Evolutionary conservation across 108 stramenopile species (phyloP), one percentile per base, ranked within the genome.

Genomic region (Fragilariopsis cylindrus): DNA sequence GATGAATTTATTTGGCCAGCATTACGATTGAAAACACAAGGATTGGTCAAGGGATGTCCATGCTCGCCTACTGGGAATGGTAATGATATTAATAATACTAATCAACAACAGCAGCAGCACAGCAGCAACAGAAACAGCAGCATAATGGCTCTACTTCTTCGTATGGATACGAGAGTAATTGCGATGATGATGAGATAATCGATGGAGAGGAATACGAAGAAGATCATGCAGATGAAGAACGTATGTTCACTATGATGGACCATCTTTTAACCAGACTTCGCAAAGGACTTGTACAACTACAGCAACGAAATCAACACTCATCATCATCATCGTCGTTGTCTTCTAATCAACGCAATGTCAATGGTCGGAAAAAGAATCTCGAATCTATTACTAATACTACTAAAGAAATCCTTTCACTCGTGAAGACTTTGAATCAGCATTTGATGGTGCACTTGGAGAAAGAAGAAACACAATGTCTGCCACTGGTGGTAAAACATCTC

Each of bases 1-100:
- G 97, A 98, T 79, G 96, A 98, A 72, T 93, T 95, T 57, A 98
- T 98, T 63, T 98, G 97, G 97, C 97, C 97, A 2, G 93, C 93
- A 13, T 12, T n/a, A 73, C 79, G 44, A 50, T 60, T 48, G 65
- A 75, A 44, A 4, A 62, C 42, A 15, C 46, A 65, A 45, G 43
- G 65, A 45, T 15, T 12, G 65, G 12, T 53, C 15, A n/a, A 15
- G 52, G 60, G 60, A 39, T 30, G 18, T 18, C 30, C 30, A 30
- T 30, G 30, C 30, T 30, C 30, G 30, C 13, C 60, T 13, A 42
- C 15, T 30, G 30, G 2, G 30, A 7, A 11, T 30, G 30, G 30
- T 30, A 30, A 30, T 30, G 30, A 30, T 30, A 30, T 30, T 30
- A 30, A 11, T 5, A 60, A 7, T 7, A 60, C 3, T 40, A 60